These are phyloP conservation scores for Neoboletus subvelutipes DNA, from an alignment of 768 basidiomycete species.

Conservation along the genomic window DNA sequence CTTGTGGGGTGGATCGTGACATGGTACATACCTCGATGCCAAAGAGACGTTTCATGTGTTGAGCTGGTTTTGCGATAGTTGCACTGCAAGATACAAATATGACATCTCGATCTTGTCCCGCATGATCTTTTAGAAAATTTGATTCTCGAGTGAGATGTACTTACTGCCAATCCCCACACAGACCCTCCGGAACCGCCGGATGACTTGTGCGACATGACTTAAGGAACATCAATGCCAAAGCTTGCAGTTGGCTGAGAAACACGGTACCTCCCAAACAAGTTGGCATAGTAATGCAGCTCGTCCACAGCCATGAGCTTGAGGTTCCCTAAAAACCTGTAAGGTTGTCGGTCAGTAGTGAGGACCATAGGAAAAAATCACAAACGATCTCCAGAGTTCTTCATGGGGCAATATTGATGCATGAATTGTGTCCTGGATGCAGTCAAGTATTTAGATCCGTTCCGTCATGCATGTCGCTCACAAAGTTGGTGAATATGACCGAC, in stretches of 20 bases:
- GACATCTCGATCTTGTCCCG: constrained; percentile 43
- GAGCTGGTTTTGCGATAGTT: constrained; percentile 72
- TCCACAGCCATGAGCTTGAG: constrained; percentile 79
- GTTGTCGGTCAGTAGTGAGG: constrained; percentile 2
- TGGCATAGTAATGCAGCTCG: constrained; percentile 85
- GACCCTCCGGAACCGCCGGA: constrained; percentile 72
- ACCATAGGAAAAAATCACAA: constrained; percentile 1
- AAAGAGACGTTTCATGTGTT: constrained; percentile 77
- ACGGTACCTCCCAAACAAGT: constrained; percentile 71
- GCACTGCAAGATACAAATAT: constrained; percentile 86
- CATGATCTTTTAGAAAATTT: neutral
- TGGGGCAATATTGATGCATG: constrained; percentile 83
- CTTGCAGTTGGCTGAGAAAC: neutral
- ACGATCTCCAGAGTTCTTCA: constrained; percentile 83
- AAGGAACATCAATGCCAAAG: neutral
- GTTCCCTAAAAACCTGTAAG: constrained; percentile 66
- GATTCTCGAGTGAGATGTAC: constrained; percentile 21
- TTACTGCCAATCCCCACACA: constrained; percentile 76
- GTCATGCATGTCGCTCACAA: constrained; percentile 45
- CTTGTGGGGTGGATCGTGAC: neutral
- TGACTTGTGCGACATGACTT: constrained; percentile 79
- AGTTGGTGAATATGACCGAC: constrained; percentile 87
- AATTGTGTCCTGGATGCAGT: constrained; percentile 64
- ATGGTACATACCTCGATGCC: constrained; percentile 47
- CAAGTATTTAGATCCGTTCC: neutral